phyloP scores from a whole-genome alignment of 2,329 filamentous ascomycete species.

The Calonectria crousiana region DNA sequence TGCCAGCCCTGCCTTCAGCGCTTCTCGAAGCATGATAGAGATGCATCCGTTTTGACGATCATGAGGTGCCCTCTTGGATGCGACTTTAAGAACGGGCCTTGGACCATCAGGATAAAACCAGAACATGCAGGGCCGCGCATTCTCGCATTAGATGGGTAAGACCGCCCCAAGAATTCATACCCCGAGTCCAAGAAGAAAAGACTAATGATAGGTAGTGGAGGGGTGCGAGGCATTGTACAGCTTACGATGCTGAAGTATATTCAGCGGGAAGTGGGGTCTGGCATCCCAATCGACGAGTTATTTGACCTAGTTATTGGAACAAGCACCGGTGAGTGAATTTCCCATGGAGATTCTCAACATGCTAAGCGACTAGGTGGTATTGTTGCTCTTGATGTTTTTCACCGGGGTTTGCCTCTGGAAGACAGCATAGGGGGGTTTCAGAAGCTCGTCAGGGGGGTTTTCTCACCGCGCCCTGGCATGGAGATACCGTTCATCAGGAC shows the following conservation, averaged over 20 bases:
- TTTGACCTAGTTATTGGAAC: conserved; percentile 31
- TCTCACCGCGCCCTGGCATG: too few species aligned
- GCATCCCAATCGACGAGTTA: conserved; percentile 25
- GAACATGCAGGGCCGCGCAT: conserved; percentile 14
- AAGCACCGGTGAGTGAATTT: conserved; percentile 18
- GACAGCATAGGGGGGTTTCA: too few species aligned
- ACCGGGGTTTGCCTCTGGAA: conserved; percentile 1
- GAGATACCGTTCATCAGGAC: too few species aligned
- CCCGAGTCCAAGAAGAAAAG: neutral
- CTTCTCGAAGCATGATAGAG: neutral
- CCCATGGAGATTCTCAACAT: neutral
- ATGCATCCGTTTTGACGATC: conserved; percentile 4
- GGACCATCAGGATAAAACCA: conserved; percentile 28
- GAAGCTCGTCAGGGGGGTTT: too few species aligned
- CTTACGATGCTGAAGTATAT: conserved; percentile 18
- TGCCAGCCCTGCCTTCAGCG: conserved; percentile 20
- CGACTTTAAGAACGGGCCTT: conserved; percentile 8
- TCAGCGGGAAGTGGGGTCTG: conserved; percentile 6
- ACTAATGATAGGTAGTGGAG: conserved; percentile 3
- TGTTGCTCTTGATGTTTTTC: conserved; percentile 23
- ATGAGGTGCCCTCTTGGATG: conserved; percentile 22
- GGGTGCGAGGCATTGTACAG: conserved; percentile 24
- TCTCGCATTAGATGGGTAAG: conserved; percentile 23
- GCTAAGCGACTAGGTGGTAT: conserved; percentile 16
- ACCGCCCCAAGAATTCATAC: too few species aligned